Conservation (phyloP, 345 rosid species). For the thale cress (Arabidopsis thaliana) region DNA sequence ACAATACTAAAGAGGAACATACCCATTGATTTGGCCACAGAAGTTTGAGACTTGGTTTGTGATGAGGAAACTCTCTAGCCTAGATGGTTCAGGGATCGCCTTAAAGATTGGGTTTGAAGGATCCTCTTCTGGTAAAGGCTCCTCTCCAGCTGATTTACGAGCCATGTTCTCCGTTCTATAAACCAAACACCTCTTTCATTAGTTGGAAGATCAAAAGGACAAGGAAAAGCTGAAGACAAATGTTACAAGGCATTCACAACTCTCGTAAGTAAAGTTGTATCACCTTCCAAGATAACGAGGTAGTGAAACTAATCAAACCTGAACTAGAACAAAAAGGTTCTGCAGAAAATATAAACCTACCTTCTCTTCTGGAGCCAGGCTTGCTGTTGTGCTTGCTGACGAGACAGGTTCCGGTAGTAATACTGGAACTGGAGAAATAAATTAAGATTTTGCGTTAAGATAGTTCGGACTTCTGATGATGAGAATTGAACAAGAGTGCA, state of each 20-base stretch:
- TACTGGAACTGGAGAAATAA: slow-evolving; percentile 76
- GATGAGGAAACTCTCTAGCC: slow-evolving; percentile 92
- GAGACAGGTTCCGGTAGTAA: slow-evolving; percentile 78
- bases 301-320: neutral
- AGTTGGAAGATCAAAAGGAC: slow-evolving; percentile 13
- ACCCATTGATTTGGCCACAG: slow-evolving; percentile 99
- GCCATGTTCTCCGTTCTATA: slow-evolving; percentile 85
- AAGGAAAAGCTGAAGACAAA: neutral
- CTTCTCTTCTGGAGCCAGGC: slow-evolving; percentile 99
- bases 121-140: slow-evolving; percentile 97
- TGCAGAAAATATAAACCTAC: slow-evolving; percentile 39
- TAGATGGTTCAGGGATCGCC: slow-evolving; percentile 91
- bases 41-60: slow-evolving; percentile 90
- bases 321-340: slow-evolving; percentile 11
- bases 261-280: slow-evolving; percentile 6
- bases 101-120: slow-evolving; percentile 90
- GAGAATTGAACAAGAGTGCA: slow-evolving; percentile 7
- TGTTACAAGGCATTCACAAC: neutral
- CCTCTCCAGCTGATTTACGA: slow-evolving; percentile 91
- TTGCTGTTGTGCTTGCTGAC: slow-evolving; percentile 98
- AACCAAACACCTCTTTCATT: slow-evolving; percentile 29
- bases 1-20: slow-evolving; percentile 32
- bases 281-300: neutral
- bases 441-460: slow-evolving; percentile 1
- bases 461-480: neutral